These are phyloP conservation scores for Lagenidium sp. DNA, from an alignment of 352 stramenopile genomes.

Conservation along the genomic window DNA sequence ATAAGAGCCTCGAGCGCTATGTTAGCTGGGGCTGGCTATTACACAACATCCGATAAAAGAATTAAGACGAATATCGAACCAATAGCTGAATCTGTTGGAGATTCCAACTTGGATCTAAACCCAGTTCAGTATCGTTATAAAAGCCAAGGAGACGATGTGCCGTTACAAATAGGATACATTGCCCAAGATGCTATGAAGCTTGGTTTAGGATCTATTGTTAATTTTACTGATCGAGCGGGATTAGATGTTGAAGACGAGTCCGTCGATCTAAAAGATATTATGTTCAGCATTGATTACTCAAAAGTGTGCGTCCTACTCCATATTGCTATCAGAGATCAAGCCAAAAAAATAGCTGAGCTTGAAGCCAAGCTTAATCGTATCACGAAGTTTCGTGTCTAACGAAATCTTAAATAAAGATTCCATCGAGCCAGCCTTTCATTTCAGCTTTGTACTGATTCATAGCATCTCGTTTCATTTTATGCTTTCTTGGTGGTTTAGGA, in stretches of 20 bases:
- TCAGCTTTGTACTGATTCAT: slow-evolving; percentile 12
- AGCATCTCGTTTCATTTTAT: slow-evolving; percentile 1
- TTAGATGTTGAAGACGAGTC: no score
- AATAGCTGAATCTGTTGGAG: no score
- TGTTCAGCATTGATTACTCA: slow-evolving; percentile 4
- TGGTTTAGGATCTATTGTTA: no score
- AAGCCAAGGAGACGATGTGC: not conserved
- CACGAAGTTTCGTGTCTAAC: slow-evolving; percentile 3
- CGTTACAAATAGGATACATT: slow-evolving; percentile 9
- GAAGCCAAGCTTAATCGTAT: slow-evolving; percentile 4
- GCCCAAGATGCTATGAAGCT: slow-evolving; percentile 3
- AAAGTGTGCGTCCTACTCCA: slow-evolving; percentile 1
- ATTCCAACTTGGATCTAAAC: no score
- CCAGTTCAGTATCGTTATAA: slow-evolving; percentile 3
- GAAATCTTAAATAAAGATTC: slow-evolving; percentile 18
- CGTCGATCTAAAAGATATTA: no score
- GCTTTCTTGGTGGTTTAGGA: slow-evolving; percentile 7
- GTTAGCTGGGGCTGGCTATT: no score
- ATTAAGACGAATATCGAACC: slow-evolving; percentile 5
- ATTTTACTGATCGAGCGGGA: no score
- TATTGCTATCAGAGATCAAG: slow-evolving; percentile 3
- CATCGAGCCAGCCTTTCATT: slow-evolving; percentile 14
- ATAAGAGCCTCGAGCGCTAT: no score
- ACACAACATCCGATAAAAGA: slow-evolving; percentile 6
- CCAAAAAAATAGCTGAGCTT: slow-evolving; percentile 3